phyloP scores from a whole-genome alignment of 164 flowering plant species.

The Liriodendron chinense region DNA sequence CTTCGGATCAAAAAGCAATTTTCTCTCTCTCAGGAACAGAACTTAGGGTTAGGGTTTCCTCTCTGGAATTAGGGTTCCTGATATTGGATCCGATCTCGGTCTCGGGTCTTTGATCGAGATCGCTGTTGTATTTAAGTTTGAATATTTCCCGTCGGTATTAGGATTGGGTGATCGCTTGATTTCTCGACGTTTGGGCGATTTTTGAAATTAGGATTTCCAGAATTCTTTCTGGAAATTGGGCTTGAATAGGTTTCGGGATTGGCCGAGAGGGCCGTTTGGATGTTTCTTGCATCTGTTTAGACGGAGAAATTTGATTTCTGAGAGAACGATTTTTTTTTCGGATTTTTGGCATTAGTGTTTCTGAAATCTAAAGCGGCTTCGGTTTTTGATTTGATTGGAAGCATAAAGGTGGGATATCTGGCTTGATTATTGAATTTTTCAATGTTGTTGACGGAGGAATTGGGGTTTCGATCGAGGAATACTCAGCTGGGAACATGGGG shows the following conservation, averaged over 20 bases:
- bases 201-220: not conserved
- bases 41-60: constrained; percentile 2
- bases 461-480: constrained; percentile 4
- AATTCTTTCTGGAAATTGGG: not conserved
- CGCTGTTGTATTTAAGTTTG: too few relatives aligned
- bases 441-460: not conserved
- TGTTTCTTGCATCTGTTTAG: not conserved
- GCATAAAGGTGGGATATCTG: not conserved
- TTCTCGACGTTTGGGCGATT: not conserved
- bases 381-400: not conserved
- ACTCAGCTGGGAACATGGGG: not conserved
- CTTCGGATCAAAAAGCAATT: not conserved
- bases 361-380: not conserved
- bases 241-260: not conserved
- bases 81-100: not conserved
- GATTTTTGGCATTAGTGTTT: not conserved
- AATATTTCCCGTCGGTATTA: too few relatives aligned
- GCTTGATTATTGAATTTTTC: not conserved
- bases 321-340: not conserved
- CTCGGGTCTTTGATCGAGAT: too few relatives aligned
- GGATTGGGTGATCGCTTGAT: not conserved
- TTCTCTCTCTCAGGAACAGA: not conserved
- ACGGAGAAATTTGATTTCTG: not conserved
- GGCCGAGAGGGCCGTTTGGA: not conserved
- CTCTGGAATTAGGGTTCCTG: not conserved